Conservation (phyloP, 768 basidiomycete species). For the Hygrocybe punicea region DNA sequence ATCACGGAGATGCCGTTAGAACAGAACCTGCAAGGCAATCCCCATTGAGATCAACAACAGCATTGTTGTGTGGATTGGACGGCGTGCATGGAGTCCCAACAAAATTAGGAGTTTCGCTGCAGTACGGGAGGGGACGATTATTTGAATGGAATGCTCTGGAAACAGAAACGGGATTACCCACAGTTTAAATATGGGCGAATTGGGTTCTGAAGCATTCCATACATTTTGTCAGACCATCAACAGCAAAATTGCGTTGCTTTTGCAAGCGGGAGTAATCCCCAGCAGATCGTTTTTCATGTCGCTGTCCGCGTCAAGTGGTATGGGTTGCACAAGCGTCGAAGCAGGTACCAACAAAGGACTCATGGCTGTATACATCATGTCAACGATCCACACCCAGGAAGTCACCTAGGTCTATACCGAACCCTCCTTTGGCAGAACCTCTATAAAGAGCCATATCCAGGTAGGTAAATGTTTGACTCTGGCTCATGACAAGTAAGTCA, state of each 20-base stretch:
- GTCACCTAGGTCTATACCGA: conserved; percentile 45
- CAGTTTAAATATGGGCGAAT: conserved; percentile 63
- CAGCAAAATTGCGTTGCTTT: conserved; percentile 27
- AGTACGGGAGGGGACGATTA: too few relatives aligned
- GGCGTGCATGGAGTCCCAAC: conserved; percentile 64
- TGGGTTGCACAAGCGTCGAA: conserved; percentile 77
- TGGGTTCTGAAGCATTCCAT: conserved; percentile 58
- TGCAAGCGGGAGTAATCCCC: conserved; percentile 51
- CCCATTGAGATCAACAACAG: conserved; percentile 91
- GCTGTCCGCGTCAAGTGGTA: conserved; percentile 82
- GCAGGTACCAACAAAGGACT: conserved; percentile 56
- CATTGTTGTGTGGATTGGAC: conserved; percentile 89
- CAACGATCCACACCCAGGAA: neutral
- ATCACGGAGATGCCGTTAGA: neutral
- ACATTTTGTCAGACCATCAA: conserved; percentile 79
- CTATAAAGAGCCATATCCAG: conserved; percentile 71
- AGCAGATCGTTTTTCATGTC: conserved; percentile 88
- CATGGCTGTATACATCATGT: conserved; percentile 41
- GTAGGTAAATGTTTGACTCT: conserved; percentile 45
- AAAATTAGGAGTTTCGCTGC: conserved; percentile 59
- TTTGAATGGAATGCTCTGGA: neutral
- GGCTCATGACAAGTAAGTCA: conserved; percentile 85
- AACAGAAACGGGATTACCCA: conserved; percentile 26
- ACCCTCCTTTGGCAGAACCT: conserved; percentile 58
- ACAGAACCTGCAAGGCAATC: conserved; percentile 83